Base-by-base conservation (phyloP, 306 rosid genomes). In the Mimosa bimucronata region DNA sequence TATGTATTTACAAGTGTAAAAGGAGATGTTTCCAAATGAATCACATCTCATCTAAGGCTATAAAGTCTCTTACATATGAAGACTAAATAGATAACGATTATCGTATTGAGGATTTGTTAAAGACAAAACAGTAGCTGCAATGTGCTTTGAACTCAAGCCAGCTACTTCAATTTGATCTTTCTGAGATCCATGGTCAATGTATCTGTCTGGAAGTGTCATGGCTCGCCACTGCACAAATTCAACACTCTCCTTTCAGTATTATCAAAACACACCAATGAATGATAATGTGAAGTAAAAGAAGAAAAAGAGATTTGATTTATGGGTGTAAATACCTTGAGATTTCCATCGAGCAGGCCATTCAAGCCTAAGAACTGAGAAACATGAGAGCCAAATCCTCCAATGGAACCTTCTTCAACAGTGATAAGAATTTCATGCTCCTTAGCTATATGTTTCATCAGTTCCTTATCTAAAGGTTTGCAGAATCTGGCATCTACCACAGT, bases 401-500 rank as follows among this genome's bases (percentile, higher is more conserved):
- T 41, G 53, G 74, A 69, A 21, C 74, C 74, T 18, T 69, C 74
- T 69, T 69, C 74, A 6, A 69, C 74, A 21, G 53, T 69, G 19
- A 69, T 23, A 5, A 69, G 53, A 69, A 69, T 15, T 41, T 69
- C 90, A 66, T 85, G 90, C n/a, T 87, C 82, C 70, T 58, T 75
- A 68, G 87, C 88, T 68, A 87, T 65, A 42, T 66, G 77, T 65
- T 77, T 85, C 53, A 82, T 83, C 83, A 87, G 74, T 60, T 80
- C 74, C 38, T 60, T 75, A 58, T 85, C 90, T 26, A 87, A 76
- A 64, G 90, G 88, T 75, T 87, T 87, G 61, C 88, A 87, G 15
- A 87, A 87, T 46, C 90, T 75, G 10, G 90, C 90, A 80, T 87
- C 87, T 2, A 79, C 90, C 52, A 87, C 90, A 2, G 90, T 87